These are phyloP conservation scores for Bjerkandera adusta DNA, from an alignment of 1,284 basidiomycete species.

Conservation along the genomic window DNA sequence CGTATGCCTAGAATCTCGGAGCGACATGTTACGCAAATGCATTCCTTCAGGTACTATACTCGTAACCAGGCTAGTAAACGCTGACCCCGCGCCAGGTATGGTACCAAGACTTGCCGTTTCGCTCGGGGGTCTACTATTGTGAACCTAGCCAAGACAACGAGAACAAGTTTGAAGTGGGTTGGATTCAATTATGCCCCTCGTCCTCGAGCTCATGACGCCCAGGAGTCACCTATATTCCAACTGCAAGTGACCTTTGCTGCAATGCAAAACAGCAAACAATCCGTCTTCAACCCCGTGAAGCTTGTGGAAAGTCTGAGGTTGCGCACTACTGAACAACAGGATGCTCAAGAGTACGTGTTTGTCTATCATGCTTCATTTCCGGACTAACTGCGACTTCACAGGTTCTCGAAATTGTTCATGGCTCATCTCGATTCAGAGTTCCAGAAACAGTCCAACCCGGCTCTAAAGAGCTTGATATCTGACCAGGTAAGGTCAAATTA, in stretches of 20 bases:
- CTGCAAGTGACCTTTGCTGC: constrained; percentile 79
- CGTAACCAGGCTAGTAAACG: constrained; percentile 12
- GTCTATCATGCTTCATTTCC: constrained; percentile 2
- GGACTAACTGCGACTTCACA: constrained; percentile 32
- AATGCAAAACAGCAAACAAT: constrained; percentile 68
- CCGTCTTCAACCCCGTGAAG: constrained; percentile 77
- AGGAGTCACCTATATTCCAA: constrained; percentile 75
- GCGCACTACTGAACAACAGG: constrained; percentile 83
- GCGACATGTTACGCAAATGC: constrained; percentile 94
- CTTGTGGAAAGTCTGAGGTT: constrained; percentile 82
- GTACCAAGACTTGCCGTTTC: constrained; percentile 61
- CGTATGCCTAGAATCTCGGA: constrained; percentile 72
- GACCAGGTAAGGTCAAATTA: constrained; percentile 54
- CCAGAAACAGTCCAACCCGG: constrained; percentile 64
- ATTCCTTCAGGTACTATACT: constrained; percentile 85
- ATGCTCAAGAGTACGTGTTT: constrained; percentile 84
- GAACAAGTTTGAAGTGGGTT: constrained; percentile 50
- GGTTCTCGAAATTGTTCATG: constrained; percentile 94
- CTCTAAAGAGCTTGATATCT: constrained; percentile 63
- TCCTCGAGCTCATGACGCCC: constrained; percentile 7
- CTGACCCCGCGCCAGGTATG: constrained; percentile 42
- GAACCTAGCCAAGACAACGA: constrained; percentile 48
- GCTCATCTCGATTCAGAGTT: constrained; percentile 84
- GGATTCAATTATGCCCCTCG: constrained; percentile 3
- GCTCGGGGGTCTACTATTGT: constrained; percentile 55